These are phyloP conservation scores for Drosera spatulata DNA, from an alignment of 179 eudicot genomes.

Conservation along the genomic window DNA sequence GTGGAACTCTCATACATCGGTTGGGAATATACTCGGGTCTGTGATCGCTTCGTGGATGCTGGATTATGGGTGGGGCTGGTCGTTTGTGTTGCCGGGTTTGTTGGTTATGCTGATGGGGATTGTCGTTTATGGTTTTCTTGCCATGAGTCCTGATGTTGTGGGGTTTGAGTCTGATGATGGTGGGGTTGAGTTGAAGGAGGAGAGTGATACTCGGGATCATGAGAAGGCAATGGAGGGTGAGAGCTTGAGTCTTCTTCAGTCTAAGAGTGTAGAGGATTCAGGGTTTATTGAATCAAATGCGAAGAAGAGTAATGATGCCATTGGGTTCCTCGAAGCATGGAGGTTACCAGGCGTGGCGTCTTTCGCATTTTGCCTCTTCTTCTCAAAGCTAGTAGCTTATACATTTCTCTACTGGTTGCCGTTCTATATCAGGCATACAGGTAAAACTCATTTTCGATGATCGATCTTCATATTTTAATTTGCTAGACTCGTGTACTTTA, in stretches of 20 bases:
- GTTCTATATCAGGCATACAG: constrained; percentile 88
- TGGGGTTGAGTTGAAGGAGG: constrained; percentile 50
- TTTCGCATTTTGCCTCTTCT: constrained; percentile 77
- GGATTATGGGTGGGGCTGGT: constrained; percentile 96
- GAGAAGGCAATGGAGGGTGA: constrained; percentile 28
- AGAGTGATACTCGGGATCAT: constrained; percentile 22
- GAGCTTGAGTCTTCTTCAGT: constrained; percentile 19
- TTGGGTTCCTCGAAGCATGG: constrained; percentile 91
- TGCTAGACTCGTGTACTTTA: no score
- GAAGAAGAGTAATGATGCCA: constrained; percentile 31
- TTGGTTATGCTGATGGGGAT: constrained; percentile 37
- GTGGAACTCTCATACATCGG: constrained; percentile 85
- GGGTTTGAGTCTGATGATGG: constrained; percentile 32
- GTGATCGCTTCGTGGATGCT: constrained; percentile 61
- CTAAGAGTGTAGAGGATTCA: constrained; percentile 17
- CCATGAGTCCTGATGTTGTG: constrained; percentile 51
- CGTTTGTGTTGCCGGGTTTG: constrained; percentile 74
- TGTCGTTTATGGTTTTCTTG: constrained; percentile 57
- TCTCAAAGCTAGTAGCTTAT: constrained; percentile 96
- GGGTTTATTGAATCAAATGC: not conserved
- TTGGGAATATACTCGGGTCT: constrained; percentile 86
- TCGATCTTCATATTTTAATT: no score
- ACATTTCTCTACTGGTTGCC: constrained; percentile 97
- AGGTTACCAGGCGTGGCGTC: constrained; percentile 79
- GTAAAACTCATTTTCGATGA: constrained; percentile 21